These are phyloP conservation scores for Pseudomonodictys pantanalensis DNA, from an alignment of 495 filamentous ascomycete genomes.

Conservation along the genomic window DNA sequence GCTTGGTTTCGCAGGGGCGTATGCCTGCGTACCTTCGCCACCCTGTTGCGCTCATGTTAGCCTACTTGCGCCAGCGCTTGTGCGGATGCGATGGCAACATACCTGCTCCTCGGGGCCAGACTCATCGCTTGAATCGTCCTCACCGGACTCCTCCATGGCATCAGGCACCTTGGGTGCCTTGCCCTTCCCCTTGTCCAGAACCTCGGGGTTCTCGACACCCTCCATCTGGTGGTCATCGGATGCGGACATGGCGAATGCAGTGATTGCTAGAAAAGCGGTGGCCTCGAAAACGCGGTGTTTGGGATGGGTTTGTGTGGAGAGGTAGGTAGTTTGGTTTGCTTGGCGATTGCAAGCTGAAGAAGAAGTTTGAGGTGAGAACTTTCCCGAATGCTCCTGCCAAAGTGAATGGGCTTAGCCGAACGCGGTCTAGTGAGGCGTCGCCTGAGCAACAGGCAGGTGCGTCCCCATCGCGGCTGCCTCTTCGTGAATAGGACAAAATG, in stretches of 20 bases:
- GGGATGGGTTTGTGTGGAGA: too few relatives aligned
- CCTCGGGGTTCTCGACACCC: slow-evolving; percentile 27
- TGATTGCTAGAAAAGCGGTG: slow-evolving; percentile 6
- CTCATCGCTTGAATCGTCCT: slow-evolving; percentile 35
- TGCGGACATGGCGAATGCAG: slow-evolving; percentile 29
- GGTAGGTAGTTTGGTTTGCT: too few relatives aligned
- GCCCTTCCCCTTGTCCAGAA: slow-evolving; percentile 45
- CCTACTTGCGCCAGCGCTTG: background rate
- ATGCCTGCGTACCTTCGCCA: slow-evolving; percentile 21
- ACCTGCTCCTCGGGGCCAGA: slow-evolving; percentile 37
- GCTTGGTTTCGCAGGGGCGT: background rate
- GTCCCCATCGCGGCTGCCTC: too few relatives aligned
- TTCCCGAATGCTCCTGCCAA: too few relatives aligned
- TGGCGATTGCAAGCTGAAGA: too few relatives aligned
- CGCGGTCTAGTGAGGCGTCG: too few relatives aligned
- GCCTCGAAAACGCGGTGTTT: slow-evolving; percentile 3
- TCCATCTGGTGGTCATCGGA: slow-evolving; percentile 31
- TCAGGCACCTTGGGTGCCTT: slow-evolving; percentile 36
- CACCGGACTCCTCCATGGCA: slow-evolving; percentile 31
- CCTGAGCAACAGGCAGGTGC: too few relatives aligned
- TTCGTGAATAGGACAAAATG: too few relatives aligned
- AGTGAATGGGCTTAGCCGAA: too few relatives aligned
- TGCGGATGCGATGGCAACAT: slow-evolving; percentile 2
- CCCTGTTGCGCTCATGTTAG: slow-evolving; percentile 22
- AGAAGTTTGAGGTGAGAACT: too few relatives aligned